These are phyloP conservation scores for Bipolaris oryzae DNA, from an alignment of 2,329 filamentous ascomycete species.

Conservation along the genomic window DNA sequence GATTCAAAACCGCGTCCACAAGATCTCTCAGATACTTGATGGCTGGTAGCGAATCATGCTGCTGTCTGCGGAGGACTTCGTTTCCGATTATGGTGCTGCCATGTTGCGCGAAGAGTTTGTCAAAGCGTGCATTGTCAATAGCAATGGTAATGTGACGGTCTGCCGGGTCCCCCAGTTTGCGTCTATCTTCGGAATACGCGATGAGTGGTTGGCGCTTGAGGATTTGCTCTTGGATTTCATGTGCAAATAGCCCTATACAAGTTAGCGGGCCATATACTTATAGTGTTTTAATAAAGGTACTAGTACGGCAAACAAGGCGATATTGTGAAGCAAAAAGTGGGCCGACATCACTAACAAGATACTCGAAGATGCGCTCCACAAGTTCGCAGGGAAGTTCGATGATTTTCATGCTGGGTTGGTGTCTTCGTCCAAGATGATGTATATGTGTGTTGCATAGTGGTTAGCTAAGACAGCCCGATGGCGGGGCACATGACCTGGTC, in stretches of 20 bases:
- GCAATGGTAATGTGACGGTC: background rate
- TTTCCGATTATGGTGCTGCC: conserved; percentile 4
- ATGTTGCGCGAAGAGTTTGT: conserved; percentile 6
- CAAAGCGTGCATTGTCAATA: conserved; percentile 2
- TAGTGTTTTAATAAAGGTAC: background rate
- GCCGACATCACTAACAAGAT: background rate
- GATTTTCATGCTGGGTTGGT: background rate
- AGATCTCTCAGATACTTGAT: background rate
- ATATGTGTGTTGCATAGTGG: no score
- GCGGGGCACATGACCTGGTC: no score
- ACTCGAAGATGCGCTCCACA: background rate
- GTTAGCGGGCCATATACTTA: background rate
- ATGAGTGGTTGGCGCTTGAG: conserved; percentile 1
- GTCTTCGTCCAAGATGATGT: background rate
- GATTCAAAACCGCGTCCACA: background rate
- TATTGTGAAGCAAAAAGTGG: conserved; percentile 3
- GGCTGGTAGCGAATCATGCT: background rate
- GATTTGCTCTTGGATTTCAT: conserved; percentile 7
- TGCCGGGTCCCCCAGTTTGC: background rate
- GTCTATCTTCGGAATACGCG: background rate
- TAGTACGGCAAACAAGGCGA: conserved; percentile 6
- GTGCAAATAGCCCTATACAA: conserved; percentile 2
- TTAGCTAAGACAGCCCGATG: no score
- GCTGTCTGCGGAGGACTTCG: background rate
- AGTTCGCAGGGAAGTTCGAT: background rate